A percentile compares a stretch with the other conserved stretches of the same genome.
Conservation (phyloP, 177 flowering plant genomes). For the Telopea speciosissima region DNA sequence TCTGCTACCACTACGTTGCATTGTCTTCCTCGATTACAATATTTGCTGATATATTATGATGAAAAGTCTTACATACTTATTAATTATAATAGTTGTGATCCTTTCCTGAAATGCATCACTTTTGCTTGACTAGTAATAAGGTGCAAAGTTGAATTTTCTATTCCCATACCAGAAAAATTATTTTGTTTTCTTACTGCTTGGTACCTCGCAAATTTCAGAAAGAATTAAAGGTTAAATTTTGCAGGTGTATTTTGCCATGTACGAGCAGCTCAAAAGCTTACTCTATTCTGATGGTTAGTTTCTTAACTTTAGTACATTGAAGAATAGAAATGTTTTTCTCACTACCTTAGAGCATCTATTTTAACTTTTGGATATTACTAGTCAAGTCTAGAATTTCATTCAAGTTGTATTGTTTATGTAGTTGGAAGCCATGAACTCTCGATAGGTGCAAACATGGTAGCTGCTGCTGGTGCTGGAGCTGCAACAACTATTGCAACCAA, state of each 20-base stretch:
- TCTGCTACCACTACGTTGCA: not conserved
- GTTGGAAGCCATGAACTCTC: constrained; percentile 45
- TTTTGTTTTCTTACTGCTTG: not conserved
- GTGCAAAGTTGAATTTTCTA: too few species aligned
- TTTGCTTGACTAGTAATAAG: too few species aligned
- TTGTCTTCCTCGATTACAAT: not conserved
- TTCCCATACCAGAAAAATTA: too few species aligned
- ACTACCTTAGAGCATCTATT: not conserved
- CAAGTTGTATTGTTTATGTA: constrained; percentile 15
- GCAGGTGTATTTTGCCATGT: constrained; percentile 90
- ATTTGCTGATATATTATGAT: too few species aligned
- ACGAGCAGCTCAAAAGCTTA: constrained; percentile 58
- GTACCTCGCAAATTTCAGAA: not conserved
- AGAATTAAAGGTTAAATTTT: constrained; percentile 16
- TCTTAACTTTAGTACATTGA: not conserved
- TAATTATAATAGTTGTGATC: too few species aligned
- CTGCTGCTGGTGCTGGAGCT: constrained; percentile 95
- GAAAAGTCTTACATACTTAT: too few species aligned
- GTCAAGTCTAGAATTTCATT: not conserved
- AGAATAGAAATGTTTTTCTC: not conserved
- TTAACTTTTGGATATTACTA: not conserved
- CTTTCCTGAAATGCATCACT: too few species aligned
- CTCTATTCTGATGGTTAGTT: constrained; percentile 68
- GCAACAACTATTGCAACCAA: constrained; percentile 78
- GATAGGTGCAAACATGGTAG: constrained; percentile 62